Evolutionary conservation across 148 eudicot genomes (phyloP).

Genomic region (Vaccinium corymbosum): DNA sequence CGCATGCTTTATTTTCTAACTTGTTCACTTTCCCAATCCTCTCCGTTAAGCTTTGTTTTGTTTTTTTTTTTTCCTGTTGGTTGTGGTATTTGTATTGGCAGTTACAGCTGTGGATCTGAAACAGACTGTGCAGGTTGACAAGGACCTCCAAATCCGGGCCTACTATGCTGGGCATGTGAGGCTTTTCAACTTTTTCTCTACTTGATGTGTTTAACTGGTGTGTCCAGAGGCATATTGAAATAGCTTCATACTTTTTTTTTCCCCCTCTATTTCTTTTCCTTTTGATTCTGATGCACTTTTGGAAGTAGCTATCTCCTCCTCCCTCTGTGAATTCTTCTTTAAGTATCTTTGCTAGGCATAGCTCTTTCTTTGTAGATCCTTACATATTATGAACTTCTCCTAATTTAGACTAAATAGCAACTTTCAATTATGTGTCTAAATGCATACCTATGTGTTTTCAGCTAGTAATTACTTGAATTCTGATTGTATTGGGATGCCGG

Average conservation of each 20-base stretch:
- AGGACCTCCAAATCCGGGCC: slow-evolving; percentile 91
- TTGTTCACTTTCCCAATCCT: background rate
- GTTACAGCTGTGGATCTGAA: slow-evolving; percentile 84
- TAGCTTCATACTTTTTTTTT: background rate
- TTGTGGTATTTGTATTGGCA: slow-evolving; percentile 29
- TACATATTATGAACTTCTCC: background rate
- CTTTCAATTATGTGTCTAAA: background rate
- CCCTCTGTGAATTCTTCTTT: background rate
- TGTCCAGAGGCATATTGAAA: background rate
- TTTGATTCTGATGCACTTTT: slow-evolving; percentile 6
- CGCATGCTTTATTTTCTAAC: background rate
- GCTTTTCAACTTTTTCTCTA: slow-evolving; percentile 10
- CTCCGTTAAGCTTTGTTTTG: background rate
- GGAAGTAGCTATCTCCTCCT: background rate
- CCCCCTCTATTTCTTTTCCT: background rate
- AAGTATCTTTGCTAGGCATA: background rate
- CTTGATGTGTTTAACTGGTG: background rate
- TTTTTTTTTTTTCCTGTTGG: background rate
- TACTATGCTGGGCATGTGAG: slow-evolving; percentile 98
- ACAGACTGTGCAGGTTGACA: slow-evolving; percentile 82
- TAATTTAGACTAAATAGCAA: background rate
- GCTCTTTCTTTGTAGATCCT: background rate
- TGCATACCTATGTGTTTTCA: background rate
- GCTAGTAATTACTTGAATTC: background rate
- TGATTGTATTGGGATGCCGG: background rate